Base-by-base conservation (phyloP, 2,329 filamentous ascomycete species). In the Byssochlamys sp. region DNA sequence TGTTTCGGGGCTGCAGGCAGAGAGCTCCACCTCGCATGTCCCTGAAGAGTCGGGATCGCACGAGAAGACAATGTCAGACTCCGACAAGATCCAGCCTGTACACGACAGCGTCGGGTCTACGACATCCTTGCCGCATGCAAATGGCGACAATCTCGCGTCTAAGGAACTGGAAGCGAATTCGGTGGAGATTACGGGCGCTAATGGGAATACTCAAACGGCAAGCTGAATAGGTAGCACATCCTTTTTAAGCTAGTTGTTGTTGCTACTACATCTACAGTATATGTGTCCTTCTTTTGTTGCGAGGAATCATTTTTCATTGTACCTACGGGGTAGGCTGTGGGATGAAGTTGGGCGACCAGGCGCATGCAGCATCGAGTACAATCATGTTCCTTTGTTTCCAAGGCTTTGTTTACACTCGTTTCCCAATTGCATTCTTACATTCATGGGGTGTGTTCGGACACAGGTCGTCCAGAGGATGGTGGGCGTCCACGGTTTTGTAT, bases 131-230 rank as follows among this genome's bases (percentile, higher is more conserved):
- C 14, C 45, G 2, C 62, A 61, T 24, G 65, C 64, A 48, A 55
- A 58, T 39, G 57, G 59, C 10, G 55, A 62, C 24, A 62, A 57
- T 50, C 55, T 67, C 3, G 62, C 62, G 28, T 67, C 71, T 0
- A 73, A 74, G 53, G 72, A 74, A 59, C 61, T 74, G 3, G 69
- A 73, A 53, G 65, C 68, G 24, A 68, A 69, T 12, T 73, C 72
- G 4, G 66, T 73, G 14, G 71, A 74, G 55, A 67, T 73, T 27
- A 65, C 65, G 4, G 57, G 57, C 35, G 53, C 66, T 19, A 59
- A 60, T 6, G 51, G 58, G n/a, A 62, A 71, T 54, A 28, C 67
- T 1, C 65, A 70, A 58, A 58, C 69, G 11, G 66, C 69, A 26
- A 68, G 65, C 31, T 71, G 61, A 66, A 33, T 10, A 19, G n/a